These are phyloP conservation scores for Pythium utonaiense DNA, from an alignment of 352 stramenopile species.

Conservation along the genomic window DNA sequence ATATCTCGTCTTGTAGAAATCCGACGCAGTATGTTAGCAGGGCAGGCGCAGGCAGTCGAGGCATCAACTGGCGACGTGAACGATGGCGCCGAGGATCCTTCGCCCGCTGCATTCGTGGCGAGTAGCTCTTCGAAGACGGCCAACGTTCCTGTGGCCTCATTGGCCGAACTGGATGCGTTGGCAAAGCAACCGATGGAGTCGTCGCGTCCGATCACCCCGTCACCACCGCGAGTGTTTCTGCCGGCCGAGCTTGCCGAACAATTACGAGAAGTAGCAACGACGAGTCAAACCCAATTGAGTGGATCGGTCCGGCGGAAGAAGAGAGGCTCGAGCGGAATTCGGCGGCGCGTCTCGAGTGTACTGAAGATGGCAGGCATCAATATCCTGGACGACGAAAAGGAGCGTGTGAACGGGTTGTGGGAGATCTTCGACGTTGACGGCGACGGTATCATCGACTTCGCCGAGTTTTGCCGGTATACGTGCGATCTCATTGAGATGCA, in stretches of 20 bases:
- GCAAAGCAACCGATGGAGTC: neutral
- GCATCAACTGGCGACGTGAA: neutral
- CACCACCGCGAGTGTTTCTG: slow-evolving; percentile 3
- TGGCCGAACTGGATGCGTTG: neutral
- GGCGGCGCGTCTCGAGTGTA: slow-evolving; percentile 25
- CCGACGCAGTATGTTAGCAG: slow-evolving; percentile 1
- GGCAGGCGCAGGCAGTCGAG: neutral
- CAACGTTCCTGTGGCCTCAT: neutral
- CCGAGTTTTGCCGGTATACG: slow-evolving; percentile 45
- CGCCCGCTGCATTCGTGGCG: too few species aligned
- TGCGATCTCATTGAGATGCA: slow-evolving; percentile 33
- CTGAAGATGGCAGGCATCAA: slow-evolving; percentile 35
- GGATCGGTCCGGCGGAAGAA: neutral
- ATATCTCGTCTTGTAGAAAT: neutral
- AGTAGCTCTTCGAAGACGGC: neutral
- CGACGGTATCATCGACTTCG: slow-evolving; percentile 40
- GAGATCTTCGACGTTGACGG: slow-evolving; percentile 38
- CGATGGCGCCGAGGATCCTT: neutral
- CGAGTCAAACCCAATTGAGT: slow-evolving; percentile 1
- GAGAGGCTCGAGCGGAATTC: neutral
- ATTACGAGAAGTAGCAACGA: neutral
- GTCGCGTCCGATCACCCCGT: neutral
- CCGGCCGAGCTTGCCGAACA: slow-evolving; percentile 6
- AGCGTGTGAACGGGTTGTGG: slow-evolving; percentile 36
- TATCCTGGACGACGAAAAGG: slow-evolving; percentile 28